Percentiles rank a stretch among this genome's conserved stretches.
These are phyloP conservation scores for Trichomonas vaginalis DNA, from an alignment of 208 protist genomes.

Conservation along the genomic window DNA sequence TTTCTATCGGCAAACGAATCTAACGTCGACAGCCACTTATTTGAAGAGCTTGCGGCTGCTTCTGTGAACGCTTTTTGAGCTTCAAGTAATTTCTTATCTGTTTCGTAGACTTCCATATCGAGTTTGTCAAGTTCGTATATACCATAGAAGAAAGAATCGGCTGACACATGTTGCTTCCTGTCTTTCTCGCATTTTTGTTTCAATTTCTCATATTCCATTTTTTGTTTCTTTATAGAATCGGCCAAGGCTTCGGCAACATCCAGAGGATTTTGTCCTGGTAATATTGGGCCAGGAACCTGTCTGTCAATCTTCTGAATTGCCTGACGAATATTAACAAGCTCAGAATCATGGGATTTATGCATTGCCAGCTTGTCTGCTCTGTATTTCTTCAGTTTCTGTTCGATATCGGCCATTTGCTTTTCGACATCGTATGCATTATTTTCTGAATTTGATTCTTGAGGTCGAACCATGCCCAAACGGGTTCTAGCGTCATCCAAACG, in stretches of 20 bases:
- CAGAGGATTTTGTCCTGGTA: not conserved
- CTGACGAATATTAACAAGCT: not conserved
- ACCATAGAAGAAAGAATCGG: not conserved
- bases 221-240: not conserved
- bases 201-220: not conserved
- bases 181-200: not conserved
- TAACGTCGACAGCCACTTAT: not conserved
- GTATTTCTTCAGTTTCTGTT: not conserved
- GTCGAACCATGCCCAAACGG: not conserved
- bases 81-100: not conserved
- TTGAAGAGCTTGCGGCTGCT: not conserved
- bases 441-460: not conserved
- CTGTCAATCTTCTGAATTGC: not conserved
- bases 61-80: not conserved
- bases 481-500: not conserved
- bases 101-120: not conserved
- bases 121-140: not conserved
- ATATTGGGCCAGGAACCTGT: not conserved
- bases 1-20: not conserved
- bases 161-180: not conserved
- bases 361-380: not conserved
- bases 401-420: not conserved
- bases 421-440: not conserved
- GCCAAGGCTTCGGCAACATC: not conserved
- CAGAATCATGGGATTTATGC: not conserved